These are phyloP conservation scores for Cutaneotrichosporon spelunceum DNA, from an alignment of 1,284 basidiomycete species.

Conservation along the genomic window DNA sequence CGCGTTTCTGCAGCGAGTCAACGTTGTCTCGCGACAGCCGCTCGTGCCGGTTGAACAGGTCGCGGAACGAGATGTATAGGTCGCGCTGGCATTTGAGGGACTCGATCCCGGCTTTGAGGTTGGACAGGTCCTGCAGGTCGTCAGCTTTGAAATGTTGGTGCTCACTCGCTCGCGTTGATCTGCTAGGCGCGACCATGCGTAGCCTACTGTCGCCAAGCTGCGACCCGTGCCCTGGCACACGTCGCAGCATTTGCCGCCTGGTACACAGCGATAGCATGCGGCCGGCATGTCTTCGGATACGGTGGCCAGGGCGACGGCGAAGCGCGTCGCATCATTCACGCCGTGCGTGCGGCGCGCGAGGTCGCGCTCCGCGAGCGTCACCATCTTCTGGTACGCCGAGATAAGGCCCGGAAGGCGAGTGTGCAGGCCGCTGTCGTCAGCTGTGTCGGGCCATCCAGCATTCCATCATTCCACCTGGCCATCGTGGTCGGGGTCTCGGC, in stretches of 20 bases:
- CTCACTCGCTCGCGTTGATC: constrained; percentile 75
- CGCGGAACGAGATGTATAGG: constrained; percentile 76
- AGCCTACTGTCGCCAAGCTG: constrained; percentile 66
- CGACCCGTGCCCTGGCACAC: constrained; percentile 72
- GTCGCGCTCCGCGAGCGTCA: constrained; percentile 76
- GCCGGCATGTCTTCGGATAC: constrained; percentile 60
- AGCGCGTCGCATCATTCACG: constrained; percentile 73
- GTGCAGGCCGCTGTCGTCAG: constrained; percentile 60
- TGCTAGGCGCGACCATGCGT: constrained; percentile 68
- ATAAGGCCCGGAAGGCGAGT: constrained; percentile 69
- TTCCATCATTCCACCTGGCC: not conserved
- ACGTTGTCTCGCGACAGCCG: constrained; percentile 78
- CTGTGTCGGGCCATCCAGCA: too few relatives aligned
- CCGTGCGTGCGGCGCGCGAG: constrained; percentile 80
- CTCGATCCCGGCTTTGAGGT: constrained; percentile 31
- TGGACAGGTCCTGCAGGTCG: constrained; percentile 12
- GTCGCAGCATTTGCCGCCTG: constrained; percentile 61
- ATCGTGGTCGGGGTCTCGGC: not conserved
- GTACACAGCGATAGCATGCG: constrained; percentile 51
- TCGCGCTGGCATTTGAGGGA: constrained; percentile 70
- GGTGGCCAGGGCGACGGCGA: constrained; percentile 76
- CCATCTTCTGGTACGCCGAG: constrained; percentile 78
- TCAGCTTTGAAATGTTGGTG: constrained; percentile 17
- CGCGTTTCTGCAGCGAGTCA: constrained; percentile 76
- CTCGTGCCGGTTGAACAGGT: constrained; percentile 77